Conservation (phyloP, 257 asterid species). For the Coffea canephora region DNA sequence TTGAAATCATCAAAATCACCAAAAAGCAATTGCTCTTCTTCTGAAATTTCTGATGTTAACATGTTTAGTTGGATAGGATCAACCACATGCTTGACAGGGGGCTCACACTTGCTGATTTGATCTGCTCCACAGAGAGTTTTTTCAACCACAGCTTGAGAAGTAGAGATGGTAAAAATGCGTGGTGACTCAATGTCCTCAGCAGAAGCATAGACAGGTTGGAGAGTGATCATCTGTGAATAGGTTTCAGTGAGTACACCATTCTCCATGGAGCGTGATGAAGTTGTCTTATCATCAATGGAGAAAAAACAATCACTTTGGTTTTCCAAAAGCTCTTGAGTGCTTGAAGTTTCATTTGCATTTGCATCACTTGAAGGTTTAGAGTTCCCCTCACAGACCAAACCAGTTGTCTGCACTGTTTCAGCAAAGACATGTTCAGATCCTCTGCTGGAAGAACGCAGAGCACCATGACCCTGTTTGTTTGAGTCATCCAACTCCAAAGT, state of each 20-base stretch:
- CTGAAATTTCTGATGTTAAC: constrained; percentile 38
- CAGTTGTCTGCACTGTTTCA: constrained; percentile 14
- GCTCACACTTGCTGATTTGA: constrained; percentile 15
- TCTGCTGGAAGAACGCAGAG: background rate
- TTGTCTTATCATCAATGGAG: constrained; percentile 23
- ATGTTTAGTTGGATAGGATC: constrained; percentile 25
- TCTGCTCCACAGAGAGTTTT: constrained; percentile 18
- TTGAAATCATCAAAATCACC: constrained; percentile 54
- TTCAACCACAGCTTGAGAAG: constrained; percentile 24
- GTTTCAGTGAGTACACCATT: constrained; percentile 35
- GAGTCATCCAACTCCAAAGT: background rate
- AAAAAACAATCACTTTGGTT: constrained; percentile 22
- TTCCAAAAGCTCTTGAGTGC: constrained; percentile 20
- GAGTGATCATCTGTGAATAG: constrained; percentile 28
- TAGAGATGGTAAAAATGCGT: constrained; percentile 28
- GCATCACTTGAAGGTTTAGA: constrained; percentile 26
- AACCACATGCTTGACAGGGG: constrained; percentile 23
- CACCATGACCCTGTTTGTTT: background rate
- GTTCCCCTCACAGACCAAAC: constrained; percentile 20
- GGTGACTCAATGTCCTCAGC: constrained; percentile 28
- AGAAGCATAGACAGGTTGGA: constrained; percentile 32
- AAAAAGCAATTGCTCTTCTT: constrained; percentile 54
- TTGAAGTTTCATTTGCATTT: constrained; percentile 20
- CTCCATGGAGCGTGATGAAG: constrained; percentile 21
- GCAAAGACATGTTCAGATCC: background rate